A percentile compares a stretch with the other conserved stretches of the same genome.
These are phyloP conservation scores for Coffea canephora DNA, from an alignment of 257 asterid genomes.

Conservation along the genomic window DNA sequence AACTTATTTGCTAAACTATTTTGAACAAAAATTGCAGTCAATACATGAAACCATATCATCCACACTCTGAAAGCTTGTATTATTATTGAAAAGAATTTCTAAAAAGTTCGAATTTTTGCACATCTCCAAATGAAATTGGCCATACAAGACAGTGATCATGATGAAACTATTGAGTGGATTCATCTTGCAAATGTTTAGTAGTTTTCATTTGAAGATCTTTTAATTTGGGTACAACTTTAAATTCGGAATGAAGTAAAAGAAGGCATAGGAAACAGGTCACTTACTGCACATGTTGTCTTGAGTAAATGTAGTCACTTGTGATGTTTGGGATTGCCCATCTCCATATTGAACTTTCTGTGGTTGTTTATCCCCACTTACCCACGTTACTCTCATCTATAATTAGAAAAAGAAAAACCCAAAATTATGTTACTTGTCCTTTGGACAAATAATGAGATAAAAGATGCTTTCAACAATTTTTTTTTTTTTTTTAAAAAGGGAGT, in stretches of 20 bases:
- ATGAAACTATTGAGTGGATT: too few species aligned
- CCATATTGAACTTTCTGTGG: slow-evolving; percentile 67
- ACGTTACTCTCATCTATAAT: slow-evolving; percentile 64
- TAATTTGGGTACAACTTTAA: neutral
- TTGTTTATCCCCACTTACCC: slow-evolving; percentile 75
- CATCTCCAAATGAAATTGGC: too few species aligned
- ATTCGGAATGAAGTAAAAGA: neutral
- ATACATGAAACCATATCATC: too few species aligned
- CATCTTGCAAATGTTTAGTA: neutral
- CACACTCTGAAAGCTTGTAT: too few species aligned
- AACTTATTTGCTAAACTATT: too few species aligned
- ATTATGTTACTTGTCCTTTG: neutral
- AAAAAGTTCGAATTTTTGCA: neutral
- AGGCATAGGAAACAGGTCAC: slow-evolving; percentile 3
- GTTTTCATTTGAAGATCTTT: neutral
- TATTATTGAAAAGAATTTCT: too few species aligned
- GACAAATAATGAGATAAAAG: too few species aligned
- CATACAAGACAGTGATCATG: too few species aligned
- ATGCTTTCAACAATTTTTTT: too few species aligned
- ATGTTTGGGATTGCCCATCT: slow-evolving; percentile 32
- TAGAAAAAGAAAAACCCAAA: too few species aligned
- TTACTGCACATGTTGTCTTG: slow-evolving; percentile 74
- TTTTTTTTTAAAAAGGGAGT: too few species aligned
- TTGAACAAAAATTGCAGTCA: too few species aligned
- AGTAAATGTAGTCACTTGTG: slow-evolving; percentile 63